phyloP scores from a whole-genome alignment of 2,329 filamentous ascomycete species.

The Coniella vitis region DNA sequence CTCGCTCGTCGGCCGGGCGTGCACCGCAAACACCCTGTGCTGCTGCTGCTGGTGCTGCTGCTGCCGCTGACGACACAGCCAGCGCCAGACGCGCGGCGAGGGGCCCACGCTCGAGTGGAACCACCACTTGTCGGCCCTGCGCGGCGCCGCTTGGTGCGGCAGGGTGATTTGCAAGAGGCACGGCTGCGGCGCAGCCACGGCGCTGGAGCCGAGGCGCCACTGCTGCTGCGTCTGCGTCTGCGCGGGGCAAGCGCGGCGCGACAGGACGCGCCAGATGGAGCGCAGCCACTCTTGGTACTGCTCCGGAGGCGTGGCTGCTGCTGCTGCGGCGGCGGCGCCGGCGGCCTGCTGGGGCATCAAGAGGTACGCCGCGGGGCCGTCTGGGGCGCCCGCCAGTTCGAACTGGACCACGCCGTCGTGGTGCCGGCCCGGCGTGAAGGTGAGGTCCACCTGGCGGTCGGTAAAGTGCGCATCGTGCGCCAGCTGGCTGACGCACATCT shows the following conservation, averaged over 20 bases:
- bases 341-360: not conserved
- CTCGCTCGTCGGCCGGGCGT: not conserved
- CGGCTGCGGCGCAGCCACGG: not conserved
- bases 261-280: slow-evolving; percentile 2
- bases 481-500: not conserved
- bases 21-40: not conserved
- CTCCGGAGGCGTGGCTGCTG: not conserved
- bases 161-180: not conserved
- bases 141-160: not conserved
- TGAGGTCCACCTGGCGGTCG: not conserved
- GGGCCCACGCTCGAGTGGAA: slow-evolving; percentile 4
- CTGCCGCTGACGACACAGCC: not conserved
- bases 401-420: not conserved
- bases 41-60: not conserved
- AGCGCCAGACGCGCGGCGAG: slow-evolving; percentile 3
- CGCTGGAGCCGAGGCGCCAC: not conserved
- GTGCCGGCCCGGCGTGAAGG: not conserved
- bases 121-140: not conserved
- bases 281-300: slow-evolving; percentile 7
- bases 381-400: not conserved
- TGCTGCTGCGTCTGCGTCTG: not conserved
- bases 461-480: slow-evolving; percentile 1
- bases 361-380: slow-evolving; percentile 1
- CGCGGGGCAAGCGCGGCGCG: not conserved
- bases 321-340: not conserved